Evolutionary conservation across 2,329 filamentous ascomycete species (phyloP).

Genomic region (Truncatella angustata): DNA sequence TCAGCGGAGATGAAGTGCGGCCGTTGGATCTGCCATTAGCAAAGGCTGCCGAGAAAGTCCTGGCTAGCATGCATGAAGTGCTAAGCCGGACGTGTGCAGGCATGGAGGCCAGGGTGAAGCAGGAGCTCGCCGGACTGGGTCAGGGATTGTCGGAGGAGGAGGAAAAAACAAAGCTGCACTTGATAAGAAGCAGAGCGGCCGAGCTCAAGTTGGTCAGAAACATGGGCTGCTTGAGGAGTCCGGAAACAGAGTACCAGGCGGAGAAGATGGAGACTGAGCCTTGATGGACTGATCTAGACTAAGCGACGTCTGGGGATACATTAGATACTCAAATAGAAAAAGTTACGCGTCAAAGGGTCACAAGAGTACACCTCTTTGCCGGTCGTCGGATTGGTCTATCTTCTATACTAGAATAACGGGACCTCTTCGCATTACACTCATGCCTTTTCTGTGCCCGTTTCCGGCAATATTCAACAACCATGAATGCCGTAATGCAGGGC

Average conservation of each 20-base stretch:
- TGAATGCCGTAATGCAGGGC: no score
- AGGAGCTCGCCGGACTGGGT: conserved; percentile 39
- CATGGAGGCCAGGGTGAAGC: conserved; percentile 51
- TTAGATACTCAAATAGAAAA: no score
- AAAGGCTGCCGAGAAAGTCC: conserved; percentile 77
- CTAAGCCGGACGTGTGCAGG: conserved; percentile 66
- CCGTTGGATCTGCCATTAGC: conserved; percentile 77
- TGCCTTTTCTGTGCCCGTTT: no score
- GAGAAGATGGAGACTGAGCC: no score
- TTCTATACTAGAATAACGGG: no score
- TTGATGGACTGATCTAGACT: no score
- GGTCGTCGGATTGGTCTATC: no score
- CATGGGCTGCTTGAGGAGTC: conserved; percentile 63
- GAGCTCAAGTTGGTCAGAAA: conserved; percentile 84
- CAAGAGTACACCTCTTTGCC: no score
- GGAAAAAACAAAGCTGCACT: conserved; percentile 57
- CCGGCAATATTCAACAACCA: no score
- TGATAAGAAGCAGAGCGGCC: conserved; percentile 77
- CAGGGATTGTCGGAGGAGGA: conserved; percentile 38
- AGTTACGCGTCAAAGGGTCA: no score
- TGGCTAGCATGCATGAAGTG: conserved; percentile 90
- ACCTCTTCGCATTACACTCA: no score
- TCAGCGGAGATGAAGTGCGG: conserved; percentile 68
- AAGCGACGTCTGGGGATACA: no score
- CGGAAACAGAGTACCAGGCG: conserved; percentile 62